Conservation (phyloP, 176 grass and related monocot species). For the Raddia distichophylla region DNA sequence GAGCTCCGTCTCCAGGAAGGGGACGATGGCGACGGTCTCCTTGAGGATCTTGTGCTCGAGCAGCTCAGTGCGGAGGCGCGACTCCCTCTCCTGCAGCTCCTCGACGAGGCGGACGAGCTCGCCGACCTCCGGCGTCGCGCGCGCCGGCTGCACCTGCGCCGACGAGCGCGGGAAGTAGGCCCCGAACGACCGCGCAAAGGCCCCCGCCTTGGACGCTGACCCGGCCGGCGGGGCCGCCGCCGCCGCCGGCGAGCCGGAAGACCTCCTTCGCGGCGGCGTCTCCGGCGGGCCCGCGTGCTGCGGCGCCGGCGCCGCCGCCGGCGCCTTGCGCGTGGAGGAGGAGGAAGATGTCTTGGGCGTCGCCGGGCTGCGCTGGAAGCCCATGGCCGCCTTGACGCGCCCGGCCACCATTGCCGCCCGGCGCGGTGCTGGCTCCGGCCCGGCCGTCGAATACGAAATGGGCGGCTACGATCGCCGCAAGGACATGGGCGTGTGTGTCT, state of each 20-base stretch:
- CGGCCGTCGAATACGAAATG: constrained; percentile 48
- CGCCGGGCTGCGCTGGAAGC: constrained; percentile 71
- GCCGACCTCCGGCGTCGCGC: constrained; percentile 47
- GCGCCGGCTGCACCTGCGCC: constrained; percentile 82
- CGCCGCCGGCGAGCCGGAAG: constrained; percentile 39
- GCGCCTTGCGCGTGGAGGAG: constrained; percentile 27
- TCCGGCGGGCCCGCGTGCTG: constrained; percentile 6
- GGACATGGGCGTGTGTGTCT: constrained; percentile 2
- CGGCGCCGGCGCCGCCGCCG: neutral
- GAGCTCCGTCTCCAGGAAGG: constrained; percentile 83
- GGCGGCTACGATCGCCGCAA: constrained; percentile 41
- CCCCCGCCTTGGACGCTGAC: constrained; percentile 45
- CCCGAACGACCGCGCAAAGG: constrained; percentile 73
- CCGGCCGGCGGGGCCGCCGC: constrained; percentile 29
- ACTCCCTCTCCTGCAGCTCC: constrained; percentile 86
- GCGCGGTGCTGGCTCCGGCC: constrained; percentile 17
- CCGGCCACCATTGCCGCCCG: constrained; percentile 69
- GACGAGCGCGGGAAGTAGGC: constrained; percentile 83
- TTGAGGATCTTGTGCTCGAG: constrained; percentile 93
- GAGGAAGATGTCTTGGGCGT: constrained; percentile 42
- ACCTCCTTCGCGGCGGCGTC: constrained; percentile 51
- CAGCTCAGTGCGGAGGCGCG: constrained; percentile 82
- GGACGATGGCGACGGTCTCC: constrained; percentile 89
- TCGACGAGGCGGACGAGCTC: constrained; percentile 83
- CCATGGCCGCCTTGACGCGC: constrained; percentile 89